Conservation (phyloP, 1,284 basidiomycete genomes). For the Leccinum laetum region DNA sequence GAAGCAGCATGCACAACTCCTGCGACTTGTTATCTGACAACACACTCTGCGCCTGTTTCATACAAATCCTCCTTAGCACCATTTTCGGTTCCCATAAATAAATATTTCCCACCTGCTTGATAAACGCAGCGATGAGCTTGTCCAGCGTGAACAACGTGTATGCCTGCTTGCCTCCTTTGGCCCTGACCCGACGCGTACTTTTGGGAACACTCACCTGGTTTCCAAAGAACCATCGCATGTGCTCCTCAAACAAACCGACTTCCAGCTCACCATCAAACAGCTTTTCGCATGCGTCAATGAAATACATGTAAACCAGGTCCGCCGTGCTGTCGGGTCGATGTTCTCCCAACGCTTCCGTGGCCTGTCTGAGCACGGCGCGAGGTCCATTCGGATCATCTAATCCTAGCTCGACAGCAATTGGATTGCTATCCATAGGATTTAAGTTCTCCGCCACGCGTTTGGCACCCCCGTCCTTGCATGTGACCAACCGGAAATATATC, state of each 20-base stretch:
- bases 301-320: constrained; percentile 83
- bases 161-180: constrained; percentile 48
- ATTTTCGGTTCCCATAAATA: background rate
- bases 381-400: constrained; percentile 77
- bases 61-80: constrained; percentile 15
- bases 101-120: constrained; percentile 71
- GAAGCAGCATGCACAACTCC: constrained; percentile 67
- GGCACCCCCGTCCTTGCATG: constrained; percentile 83
- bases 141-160: constrained; percentile 92
- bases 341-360: constrained; percentile 49
- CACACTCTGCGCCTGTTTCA: constrained; percentile 78
- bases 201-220: constrained; percentile 68
- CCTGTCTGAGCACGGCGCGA: constrained; percentile 63
- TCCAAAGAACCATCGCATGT: constrained; percentile 96
- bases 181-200: constrained; percentile 1
- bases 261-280: constrained; percentile 94
- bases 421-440: constrained; percentile 61
- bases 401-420: constrained; percentile 72
- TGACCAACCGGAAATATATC: constrained; percentile 85
- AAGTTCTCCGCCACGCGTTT: constrained; percentile 61
- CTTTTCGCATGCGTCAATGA: constrained; percentile 92
- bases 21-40: constrained; percentile 73
- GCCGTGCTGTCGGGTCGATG: constrained; percentile 35
- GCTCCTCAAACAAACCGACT: constrained; percentile 89
- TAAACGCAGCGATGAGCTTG: constrained; percentile 83